These are phyloP conservation scores for Plantago rigida DNA, from an alignment of 305 asterid species.

Conservation along the genomic window DNA sequence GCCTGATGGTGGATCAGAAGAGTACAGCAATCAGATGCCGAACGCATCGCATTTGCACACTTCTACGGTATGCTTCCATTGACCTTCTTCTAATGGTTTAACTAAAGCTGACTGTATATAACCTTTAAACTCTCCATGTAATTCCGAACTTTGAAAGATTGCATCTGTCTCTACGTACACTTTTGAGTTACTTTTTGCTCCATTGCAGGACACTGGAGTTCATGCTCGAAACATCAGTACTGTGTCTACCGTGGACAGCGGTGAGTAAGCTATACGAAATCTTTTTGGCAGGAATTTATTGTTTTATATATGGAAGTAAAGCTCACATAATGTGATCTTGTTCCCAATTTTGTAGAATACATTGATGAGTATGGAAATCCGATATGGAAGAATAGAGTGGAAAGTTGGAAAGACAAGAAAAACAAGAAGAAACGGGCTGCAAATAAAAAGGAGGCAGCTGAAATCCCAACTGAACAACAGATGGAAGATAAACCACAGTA, in stretches of 20 bases:
- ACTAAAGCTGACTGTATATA: too few relatives aligned
- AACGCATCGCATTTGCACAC: constrained; percentile 34
- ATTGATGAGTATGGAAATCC: constrained; percentile 81
- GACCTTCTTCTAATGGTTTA: background rate
- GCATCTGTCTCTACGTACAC: background rate
- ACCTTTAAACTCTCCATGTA: too few relatives aligned
- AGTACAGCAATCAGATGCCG: constrained; percentile 33
- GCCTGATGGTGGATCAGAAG: constrained; percentile 34
- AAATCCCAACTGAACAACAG: constrained; percentile 57
- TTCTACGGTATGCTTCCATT: constrained; percentile 33
- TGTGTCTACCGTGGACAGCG: constrained; percentile 87
- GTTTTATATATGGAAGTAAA: constrained; percentile 4
- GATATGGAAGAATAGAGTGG: constrained; percentile 94
- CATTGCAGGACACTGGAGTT: constrained; percentile 59
- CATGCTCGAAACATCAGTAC: constrained; percentile 86
- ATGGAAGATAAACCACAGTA: constrained; percentile 78
- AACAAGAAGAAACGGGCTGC: constrained; percentile 58
- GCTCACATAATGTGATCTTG: constrained; percentile 17
- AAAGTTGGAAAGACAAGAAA: constrained; percentile 97
- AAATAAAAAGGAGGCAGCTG: constrained; percentile 37
- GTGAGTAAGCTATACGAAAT: constrained; percentile 35
- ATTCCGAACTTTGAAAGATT: background rate
- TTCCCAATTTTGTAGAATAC: constrained; percentile 40
- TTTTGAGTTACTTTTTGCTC: background rate
- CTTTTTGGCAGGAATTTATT: background rate